Conservation (phyloP, 179 eudicot genomes). For the Gypsophila paniculata region DNA sequence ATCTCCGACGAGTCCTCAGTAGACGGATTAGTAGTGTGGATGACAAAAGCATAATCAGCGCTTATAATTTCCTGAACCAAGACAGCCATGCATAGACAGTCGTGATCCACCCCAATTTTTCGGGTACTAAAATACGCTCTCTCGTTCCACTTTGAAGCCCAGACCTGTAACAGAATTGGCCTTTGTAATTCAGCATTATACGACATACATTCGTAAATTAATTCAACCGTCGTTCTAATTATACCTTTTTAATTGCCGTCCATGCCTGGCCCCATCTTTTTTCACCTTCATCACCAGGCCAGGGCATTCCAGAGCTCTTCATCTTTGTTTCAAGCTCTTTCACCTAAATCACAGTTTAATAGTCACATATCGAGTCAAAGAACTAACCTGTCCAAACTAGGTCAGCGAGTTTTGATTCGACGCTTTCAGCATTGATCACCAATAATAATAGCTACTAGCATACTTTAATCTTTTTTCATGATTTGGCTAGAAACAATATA, state of each 20-base stretch:
- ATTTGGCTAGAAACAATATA: background rate
- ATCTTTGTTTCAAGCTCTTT: constrained; percentile 71
- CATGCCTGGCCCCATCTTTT: constrained; percentile 95
- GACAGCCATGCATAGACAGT: constrained; percentile 95
- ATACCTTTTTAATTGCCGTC: constrained; percentile 88
- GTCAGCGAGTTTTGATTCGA: background rate
- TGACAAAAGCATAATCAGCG: constrained; percentile 96
- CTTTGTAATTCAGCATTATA: background rate
- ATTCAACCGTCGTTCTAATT: background rate
- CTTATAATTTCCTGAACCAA: constrained; percentile 93
- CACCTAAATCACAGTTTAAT: constrained; percentile 41
- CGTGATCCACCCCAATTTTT: constrained; percentile 87
- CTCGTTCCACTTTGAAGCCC: constrained; percentile 99
- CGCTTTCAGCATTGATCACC: background rate
- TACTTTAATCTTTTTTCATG: background rate
- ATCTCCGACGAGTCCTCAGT: constrained; percentile 93
- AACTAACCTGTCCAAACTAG: background rate
- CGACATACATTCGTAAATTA: background rate
- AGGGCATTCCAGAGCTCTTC: constrained; percentile 93
- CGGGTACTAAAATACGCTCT: constrained; percentile 93
- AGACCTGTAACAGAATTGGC: constrained; percentile 45
- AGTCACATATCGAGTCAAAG: background rate
- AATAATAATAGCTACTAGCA: background rate
- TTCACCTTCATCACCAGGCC: constrained; percentile 98
- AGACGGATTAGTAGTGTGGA: constrained; percentile 96